Percentiles rank a stretch among this genome's conserved stretches.
These are phyloP conservation scores for Somion occarium DNA, from an alignment of 1,284 basidiomycete genomes.

Conservation along the genomic window DNA sequence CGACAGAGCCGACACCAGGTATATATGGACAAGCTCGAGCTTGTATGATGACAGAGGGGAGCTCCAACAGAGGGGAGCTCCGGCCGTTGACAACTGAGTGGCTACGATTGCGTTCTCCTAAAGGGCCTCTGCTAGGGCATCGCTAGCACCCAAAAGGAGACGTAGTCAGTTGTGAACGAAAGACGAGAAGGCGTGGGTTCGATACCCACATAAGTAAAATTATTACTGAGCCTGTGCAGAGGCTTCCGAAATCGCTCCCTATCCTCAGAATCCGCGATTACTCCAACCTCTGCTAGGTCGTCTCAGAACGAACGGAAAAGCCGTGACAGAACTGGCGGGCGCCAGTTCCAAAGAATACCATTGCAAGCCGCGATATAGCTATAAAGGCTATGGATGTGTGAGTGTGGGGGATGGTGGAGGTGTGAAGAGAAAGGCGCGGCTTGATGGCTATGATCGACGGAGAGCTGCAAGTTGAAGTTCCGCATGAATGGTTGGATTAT, in stretches of 20 bases:
- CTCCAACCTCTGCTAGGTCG: neutral
- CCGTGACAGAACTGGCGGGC: neutral
- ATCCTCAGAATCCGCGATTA: neutral
- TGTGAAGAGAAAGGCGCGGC: neutral
- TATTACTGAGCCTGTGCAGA: neutral
- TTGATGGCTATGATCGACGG: neutral
- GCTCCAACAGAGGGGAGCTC: neutral
- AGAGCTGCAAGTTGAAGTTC: neutral
- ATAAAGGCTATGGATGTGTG: slow-evolving; percentile 1
- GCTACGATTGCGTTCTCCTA: neutral
- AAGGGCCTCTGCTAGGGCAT: neutral
- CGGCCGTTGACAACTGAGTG: neutral
- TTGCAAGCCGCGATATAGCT: neutral
- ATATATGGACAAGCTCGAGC: neutral
- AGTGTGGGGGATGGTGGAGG: neutral
- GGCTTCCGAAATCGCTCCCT: neutral
- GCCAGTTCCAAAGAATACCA: neutral
- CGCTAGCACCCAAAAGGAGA: neutral
- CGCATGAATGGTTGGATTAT: neutral
- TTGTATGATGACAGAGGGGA: too few species aligned
- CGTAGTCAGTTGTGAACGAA: neutral
- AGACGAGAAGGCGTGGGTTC: neutral
- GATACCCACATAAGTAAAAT: neutral
- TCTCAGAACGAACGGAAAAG: neutral
- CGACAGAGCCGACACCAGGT: neutral